These are phyloP conservation scores for Moniliophthora roreri DNA, from an alignment of 1,284 basidiomycete species.

Conservation along the genomic window DNA sequence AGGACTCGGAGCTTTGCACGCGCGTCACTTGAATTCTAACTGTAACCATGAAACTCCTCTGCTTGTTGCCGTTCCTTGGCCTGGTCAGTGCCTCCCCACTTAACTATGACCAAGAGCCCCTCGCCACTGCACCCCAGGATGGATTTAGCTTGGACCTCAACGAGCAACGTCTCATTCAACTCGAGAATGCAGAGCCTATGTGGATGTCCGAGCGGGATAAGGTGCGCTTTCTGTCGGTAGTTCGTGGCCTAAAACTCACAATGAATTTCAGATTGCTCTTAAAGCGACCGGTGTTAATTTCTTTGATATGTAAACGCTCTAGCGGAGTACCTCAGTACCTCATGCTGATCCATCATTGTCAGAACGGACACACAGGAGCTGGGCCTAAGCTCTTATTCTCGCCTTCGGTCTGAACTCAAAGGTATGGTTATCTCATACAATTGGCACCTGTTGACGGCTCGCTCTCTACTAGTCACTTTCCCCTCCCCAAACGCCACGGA, in stretches of 20 bases:
- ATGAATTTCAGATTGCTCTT: conserved; percentile 59
- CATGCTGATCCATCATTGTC: conserved; percentile 21
- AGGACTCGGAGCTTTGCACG: background rate
- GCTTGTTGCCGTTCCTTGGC: conserved; percentile 38
- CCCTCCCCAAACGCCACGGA: conserved; percentile 59
- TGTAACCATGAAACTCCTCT: conserved; percentile 46
- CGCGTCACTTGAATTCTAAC: conserved; percentile 8
- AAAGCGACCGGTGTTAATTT: conserved; percentile 77
- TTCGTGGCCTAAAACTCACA: conserved; percentile 7
- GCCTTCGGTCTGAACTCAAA: background rate
- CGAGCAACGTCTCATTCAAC: conserved; percentile 72
- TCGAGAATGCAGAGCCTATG: conserved; percentile 65
- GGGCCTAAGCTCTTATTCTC: conserved; percentile 46
- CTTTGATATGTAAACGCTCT: conserved; percentile 93
- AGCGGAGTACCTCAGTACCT: conserved; percentile 20
- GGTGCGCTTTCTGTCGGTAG: conserved; percentile 35
- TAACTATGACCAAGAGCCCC: conserved; percentile 29
- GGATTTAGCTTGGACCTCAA: conserved; percentile 63
- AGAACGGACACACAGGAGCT: conserved; percentile 77
- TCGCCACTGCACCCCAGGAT: conserved; percentile 26
- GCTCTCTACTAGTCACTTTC: conserved; percentile 46
- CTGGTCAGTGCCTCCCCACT: conserved; percentile 34
- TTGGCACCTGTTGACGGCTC: conserved; percentile 18
- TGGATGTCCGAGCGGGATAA: conserved; percentile 87
- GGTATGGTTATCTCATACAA: conserved; percentile 15